Evolutionary conservation across 306 rosid species (phyloP), one percentile per base, ranked within the genome.

Genomic region (Citrullus colocynthis): DNA sequence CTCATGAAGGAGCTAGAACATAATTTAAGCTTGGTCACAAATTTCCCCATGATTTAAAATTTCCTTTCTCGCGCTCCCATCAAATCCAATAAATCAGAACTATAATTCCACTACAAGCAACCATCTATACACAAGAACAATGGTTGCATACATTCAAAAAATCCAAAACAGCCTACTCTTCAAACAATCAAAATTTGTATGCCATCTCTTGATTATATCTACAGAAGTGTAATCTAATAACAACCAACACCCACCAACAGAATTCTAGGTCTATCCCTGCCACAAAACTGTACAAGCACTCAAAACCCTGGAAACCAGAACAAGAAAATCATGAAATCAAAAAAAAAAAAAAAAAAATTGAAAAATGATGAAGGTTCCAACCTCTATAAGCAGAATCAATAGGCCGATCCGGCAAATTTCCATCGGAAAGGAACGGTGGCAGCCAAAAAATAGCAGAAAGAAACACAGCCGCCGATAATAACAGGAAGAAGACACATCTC

Each of bases 361-460:
- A 69, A 65, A 34, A 32, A 28, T 13, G 49, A 45, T 7, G 48
- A 49, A 63, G 28, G 74, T 62, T 42, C 60, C 83, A 32, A 90
- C 98, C 98, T 89, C 83, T 87, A 77, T 83, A 91, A 77, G 60
- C 55, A 20, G 89, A 81, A 88, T 84, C 84, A 30, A 65, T 80
- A 78, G 81, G 81, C 66, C 61, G 87, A 89, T 88, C 82, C 77
- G 65, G 60, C 78, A 74, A 91, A 89, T 93, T 89, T 78, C 89
- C 87, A 49, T 81, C 58, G 54, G 69, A 87, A 32, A 87, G 85
- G 78, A 93, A 91, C 7, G 98, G 98, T 30, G 96, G 98, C 76
- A 93, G 82, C 98, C 97, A 93, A 77, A 93, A 91, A 39, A 88
- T 28, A 70, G 97, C 97, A 63, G 98, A 91, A 74, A 93, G 93